A percentile compares a stretch with the other conserved stretches of the same genome.
phyloP scores from a whole-genome alignment of 768 basidiomycete genomes.

The Amanita phalloides region DNA sequence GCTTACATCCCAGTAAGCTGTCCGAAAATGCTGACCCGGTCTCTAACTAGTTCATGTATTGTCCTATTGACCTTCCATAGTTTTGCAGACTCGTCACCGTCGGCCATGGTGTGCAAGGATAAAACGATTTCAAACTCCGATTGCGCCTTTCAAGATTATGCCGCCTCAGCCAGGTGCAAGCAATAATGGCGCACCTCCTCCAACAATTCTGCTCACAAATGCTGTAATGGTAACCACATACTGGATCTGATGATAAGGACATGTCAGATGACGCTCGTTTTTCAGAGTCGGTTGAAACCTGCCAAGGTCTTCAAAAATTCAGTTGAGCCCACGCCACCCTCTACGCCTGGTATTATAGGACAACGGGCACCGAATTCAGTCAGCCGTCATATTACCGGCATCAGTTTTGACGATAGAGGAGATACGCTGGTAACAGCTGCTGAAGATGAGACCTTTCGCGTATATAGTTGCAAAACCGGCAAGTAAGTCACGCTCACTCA shows the following conservation, averaged over 20 bases:
- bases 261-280: background rate
- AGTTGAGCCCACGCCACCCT: conserved; percentile 49
- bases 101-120: conserved; percentile 39
- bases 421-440: conserved; percentile 78
- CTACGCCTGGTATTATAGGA: conserved; percentile 25
- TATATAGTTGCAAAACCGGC: conserved; percentile 86
- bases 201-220: conserved; percentile 35
- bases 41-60: conserved; percentile 91
- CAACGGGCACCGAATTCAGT: conserved; percentile 30
- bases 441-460: conserved; percentile 86
- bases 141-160: conserved; percentile 15
- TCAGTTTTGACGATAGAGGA: conserved; percentile 87
- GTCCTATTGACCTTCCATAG: conserved; percentile 96
- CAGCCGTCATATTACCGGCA: conserved; percentile 73
- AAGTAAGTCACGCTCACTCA: conserved; percentile 60
- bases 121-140: conserved; percentile 48
- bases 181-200: conserved; percentile 21
- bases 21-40: conserved; percentile 54
- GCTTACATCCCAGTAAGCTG: conserved; percentile 13
- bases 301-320: conserved; percentile 81
- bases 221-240: conserved; percentile 34
- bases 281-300: conserved; percentile 68
- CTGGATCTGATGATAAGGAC: conserved; percentile 6
- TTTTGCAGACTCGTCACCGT: conserved; percentile 72
- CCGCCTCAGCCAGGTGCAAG: conserved; percentile 31